Percentiles rank a stretch among this genome's conserved stretches.
Conservation (phyloP, 768 basidiomycete species). For the Mycena belliarum region DNA sequence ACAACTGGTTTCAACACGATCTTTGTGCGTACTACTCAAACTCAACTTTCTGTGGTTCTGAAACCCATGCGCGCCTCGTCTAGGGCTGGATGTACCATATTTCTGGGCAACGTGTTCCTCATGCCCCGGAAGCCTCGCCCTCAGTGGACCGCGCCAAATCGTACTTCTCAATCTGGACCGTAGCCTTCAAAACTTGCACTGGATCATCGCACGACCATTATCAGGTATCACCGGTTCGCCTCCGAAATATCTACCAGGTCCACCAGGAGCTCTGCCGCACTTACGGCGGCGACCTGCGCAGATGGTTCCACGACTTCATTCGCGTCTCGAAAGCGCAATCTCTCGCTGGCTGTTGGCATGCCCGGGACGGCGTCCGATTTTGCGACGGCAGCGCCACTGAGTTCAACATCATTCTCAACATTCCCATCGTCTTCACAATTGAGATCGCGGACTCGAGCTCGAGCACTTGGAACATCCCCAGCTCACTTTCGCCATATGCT, state of each 20-base stretch:
- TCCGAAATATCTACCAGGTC: background rate
- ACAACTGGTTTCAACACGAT: background rate
- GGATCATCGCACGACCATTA: background rate
- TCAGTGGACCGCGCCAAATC: background rate
- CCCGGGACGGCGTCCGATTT: background rate
- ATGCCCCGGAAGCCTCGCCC: background rate
- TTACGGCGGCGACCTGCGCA: background rate
- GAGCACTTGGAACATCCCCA: background rate
- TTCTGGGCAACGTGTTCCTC: too few species aligned
- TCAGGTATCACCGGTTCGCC: background rate
- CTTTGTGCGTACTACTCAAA: conserved; percentile 7
- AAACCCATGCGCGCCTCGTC: too few species aligned
- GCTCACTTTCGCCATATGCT: background rate
- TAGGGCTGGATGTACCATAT: too few species aligned
- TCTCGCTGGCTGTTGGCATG: background rate
- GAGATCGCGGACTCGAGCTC: background rate
- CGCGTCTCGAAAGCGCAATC: background rate
- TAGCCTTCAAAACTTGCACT: background rate
- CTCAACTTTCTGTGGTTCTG: too few species aligned
- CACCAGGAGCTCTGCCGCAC: background rate
- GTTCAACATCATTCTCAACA: background rate
- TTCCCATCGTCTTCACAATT: background rate
- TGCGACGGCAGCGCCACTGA: background rate
- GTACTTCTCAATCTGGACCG: background rate
- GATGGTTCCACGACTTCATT: conserved; percentile 5